Evolutionary conservation across 257 asterid genomes (phyloP).

Genomic region (Pogostemon cablin): DNA sequence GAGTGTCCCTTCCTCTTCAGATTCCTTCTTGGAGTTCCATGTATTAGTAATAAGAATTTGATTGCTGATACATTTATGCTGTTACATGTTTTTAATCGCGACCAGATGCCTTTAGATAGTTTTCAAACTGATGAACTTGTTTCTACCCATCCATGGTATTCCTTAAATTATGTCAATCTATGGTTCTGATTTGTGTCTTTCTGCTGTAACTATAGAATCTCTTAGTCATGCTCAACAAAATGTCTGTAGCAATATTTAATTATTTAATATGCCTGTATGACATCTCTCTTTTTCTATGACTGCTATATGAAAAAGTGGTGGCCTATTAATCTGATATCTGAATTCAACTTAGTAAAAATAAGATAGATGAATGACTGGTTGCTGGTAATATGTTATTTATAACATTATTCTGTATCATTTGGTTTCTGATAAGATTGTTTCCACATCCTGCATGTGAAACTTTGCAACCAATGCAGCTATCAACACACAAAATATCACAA

Average conservation of each 20-base stretch:
- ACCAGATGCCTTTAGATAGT: too few species aligned
- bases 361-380: too few species aligned
- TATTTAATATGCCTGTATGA: too few species aligned
- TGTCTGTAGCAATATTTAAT: too few species aligned
- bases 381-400: background rate
- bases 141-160: background rate
- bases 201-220: background rate
- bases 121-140: background rate
- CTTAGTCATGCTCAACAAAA: background rate
- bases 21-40: slow-evolving; percentile 11
- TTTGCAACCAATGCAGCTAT: slow-evolving; percentile 20
- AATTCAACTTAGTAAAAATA: too few species aligned
- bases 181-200: background rate
- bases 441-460: slow-evolving; percentile 7
- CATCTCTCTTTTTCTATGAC: too few species aligned
- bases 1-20: slow-evolving; percentile 42
- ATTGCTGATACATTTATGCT: background rate
- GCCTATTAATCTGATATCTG: too few species aligned
- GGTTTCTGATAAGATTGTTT: slow-evolving; percentile 3
- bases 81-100: background rate
- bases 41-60: background rate
- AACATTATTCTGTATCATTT: background rate
- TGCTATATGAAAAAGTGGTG: too few species aligned
- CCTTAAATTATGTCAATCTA: background rate
- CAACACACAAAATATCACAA: slow-evolving; percentile 26